phyloP scores from a whole-genome alignment of 2,329 filamentous ascomycete genomes.

The Mycosphaerella arachidis region DNA sequence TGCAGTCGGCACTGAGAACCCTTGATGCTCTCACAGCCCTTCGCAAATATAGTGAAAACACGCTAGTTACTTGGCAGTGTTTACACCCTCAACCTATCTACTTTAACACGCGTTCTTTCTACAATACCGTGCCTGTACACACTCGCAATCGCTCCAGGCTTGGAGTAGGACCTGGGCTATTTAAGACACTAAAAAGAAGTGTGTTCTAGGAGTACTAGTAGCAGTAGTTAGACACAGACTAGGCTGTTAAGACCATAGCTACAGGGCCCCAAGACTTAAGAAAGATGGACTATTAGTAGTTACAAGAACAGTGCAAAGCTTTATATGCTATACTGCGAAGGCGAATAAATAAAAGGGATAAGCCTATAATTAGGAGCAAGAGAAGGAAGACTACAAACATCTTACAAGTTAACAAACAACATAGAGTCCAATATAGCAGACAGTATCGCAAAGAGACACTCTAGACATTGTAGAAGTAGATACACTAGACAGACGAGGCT shows the following conservation, averaged over 20 bases:
- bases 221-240: not conserved
- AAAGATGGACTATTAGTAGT: not conserved
- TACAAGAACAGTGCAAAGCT: no score
- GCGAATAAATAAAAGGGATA: not conserved
- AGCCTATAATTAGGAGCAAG: not conserved
- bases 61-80: not conserved
- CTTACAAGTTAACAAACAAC: not conserved
- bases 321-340: not conserved
- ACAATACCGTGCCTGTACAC: not conserved
- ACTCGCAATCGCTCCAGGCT: not conserved
- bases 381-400: not conserved
- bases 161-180: not conserved
- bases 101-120: not conserved
- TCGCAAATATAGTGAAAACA: not conserved
- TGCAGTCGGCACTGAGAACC: no score
- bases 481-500: constrained; percentile 1
- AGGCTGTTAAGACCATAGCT: not conserved
- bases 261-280: not conserved
- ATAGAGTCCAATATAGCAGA: not conserved
- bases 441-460: not conserved
- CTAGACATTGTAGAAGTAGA: not conserved
- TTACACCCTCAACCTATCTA: not conserved
- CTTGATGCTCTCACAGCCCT: no score
- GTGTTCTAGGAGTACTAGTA: not conserved
- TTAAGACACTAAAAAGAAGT: not conserved